phyloP scores from a whole-genome alignment of 371 early-diverging fungal species.

The Apophysomyces elegans region DNA sequence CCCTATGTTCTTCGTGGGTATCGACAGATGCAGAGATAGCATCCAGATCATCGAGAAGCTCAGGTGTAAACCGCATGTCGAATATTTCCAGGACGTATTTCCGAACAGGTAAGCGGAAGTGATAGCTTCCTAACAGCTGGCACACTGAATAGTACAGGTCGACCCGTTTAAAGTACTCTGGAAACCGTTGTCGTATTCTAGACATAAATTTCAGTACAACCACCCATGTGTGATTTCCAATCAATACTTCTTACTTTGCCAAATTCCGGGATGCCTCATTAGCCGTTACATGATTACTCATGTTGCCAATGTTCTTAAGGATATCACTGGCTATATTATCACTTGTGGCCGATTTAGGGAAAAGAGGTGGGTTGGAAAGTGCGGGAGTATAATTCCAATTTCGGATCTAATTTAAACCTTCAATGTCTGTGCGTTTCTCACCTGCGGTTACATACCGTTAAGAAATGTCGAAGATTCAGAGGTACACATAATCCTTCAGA shows the following conservation, averaged over 20 bases:
- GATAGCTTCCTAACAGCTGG: slow-evolving; percentile 68
- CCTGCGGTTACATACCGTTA: slow-evolving; percentile 52
- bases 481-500: slow-evolving; percentile 74
- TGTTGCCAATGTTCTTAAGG: slow-evolving; percentile 75
- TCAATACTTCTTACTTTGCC: slow-evolving; percentile 49
- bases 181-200: slow-evolving; percentile 50
- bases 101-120: slow-evolving; percentile 76
- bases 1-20: slow-evolving; percentile 1
- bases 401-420: slow-evolving; percentile 50
- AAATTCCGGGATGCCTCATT: slow-evolving; percentile 76
- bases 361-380: slow-evolving; percentile 48
- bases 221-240: neutral
- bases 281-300: slow-evolving; percentile 87
- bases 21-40: slow-evolving; percentile 17
- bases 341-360: slow-evolving; percentile 43
- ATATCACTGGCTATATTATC: slow-evolving; percentile 69
- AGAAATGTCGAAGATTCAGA: slow-evolving; percentile 57
- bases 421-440: neutral
- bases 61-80: slow-evolving; percentile 64
- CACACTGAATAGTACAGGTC: slow-evolving; percentile 68
- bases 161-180: slow-evolving; percentile 61
- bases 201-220: neutral
- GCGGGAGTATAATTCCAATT: slow-evolving; percentile 62
- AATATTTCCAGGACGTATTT: slow-evolving; percentile 83
- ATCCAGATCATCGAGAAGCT: slow-evolving; percentile 42